phyloP scores from a whole-genome alignment of 768 basidiomycete genomes.

The Phylloporus arenicola region DNA sequence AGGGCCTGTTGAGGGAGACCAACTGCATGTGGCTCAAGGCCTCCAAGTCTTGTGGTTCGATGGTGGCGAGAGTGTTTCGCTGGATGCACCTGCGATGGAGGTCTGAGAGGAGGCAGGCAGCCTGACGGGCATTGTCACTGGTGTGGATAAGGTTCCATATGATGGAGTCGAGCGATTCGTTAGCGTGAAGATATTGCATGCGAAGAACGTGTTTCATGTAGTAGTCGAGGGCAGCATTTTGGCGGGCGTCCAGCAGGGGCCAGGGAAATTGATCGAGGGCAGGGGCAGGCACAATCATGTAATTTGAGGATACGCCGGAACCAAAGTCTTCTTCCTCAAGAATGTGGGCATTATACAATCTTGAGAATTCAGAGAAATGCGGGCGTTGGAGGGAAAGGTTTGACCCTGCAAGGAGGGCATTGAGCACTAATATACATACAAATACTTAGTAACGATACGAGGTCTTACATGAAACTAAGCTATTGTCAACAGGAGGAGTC shows the following conservation, averaged over 20 bases:
- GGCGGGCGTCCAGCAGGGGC: conserved; percentile 12
- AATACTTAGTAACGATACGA: conserved; percentile 66
- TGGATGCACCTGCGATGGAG: conserved; percentile 41
- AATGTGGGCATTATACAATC: conserved; percentile 8
- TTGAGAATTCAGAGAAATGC: conserved; percentile 27
- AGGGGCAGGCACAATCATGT: conserved; percentile 5
- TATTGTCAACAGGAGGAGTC: conserved; percentile 41
- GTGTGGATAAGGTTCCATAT: conserved; percentile 49
- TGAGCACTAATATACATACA: conserved; percentile 64
- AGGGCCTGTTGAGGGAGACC: conserved; percentile 14
- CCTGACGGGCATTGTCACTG: conserved; percentile 46
- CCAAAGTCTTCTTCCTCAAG: conserved; percentile 13
- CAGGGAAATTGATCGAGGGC: conserved; percentile 11
- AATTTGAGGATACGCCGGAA: conserved; percentile 21
- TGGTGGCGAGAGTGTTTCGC: conserved; percentile 14
- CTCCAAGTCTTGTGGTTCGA: conserved; percentile 22
- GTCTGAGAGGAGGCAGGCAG: conserved; percentile 58
- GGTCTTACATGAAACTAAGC: conserved; percentile 68
- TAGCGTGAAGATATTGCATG: conserved; percentile 68
- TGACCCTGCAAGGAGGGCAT: conserved; percentile 51
- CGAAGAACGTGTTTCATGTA: conserved; percentile 61
- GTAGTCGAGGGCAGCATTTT: conserved; percentile 27
- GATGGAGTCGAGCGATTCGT: conserved; percentile 39
- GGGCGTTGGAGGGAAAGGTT: conserved; percentile 28
- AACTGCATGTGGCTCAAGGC: conserved; percentile 25